Conservation (phyloP, 176 grass and related monocot species). For the Saccharum officinarum region DNA sequence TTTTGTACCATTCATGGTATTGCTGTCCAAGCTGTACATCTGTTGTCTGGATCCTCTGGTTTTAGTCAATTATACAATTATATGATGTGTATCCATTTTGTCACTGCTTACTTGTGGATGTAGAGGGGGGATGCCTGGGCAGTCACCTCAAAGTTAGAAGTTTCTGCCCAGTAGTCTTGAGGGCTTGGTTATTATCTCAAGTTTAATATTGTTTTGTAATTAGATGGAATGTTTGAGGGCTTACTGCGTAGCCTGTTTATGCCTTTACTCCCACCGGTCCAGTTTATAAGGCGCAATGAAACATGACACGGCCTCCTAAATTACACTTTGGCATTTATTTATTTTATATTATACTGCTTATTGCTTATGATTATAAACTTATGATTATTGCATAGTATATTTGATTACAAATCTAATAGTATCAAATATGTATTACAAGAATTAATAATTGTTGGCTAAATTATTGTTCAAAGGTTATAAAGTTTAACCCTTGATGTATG, state of each 20-base stretch:
- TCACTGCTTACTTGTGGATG: background rate
- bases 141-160: background rate
- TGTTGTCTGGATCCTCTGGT: background rate
- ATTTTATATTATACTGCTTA: too few species aligned
- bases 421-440: too few species aligned
- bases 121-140: background rate
- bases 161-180: background rate
- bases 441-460: too few species aligned
- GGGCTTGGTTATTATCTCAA: background rate
- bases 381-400: too few species aligned
- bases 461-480: too few species aligned
- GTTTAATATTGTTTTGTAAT: background rate
- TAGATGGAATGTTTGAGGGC: background rate
- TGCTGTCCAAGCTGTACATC: slow-evolving; percentile 1
- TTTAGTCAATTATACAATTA: background rate
- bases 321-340: too few species aligned
- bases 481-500: background rate
- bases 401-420: too few species aligned
- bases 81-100: background rate
- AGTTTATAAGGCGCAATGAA: too few species aligned
- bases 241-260: background rate
- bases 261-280: background rate
- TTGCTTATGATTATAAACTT: too few species aligned
- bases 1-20: background rate
- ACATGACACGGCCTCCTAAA: too few species aligned